Evolutionary conservation across 352 stramenopile species (phyloP).

Genomic region (Phytophthora syringae): DNA sequence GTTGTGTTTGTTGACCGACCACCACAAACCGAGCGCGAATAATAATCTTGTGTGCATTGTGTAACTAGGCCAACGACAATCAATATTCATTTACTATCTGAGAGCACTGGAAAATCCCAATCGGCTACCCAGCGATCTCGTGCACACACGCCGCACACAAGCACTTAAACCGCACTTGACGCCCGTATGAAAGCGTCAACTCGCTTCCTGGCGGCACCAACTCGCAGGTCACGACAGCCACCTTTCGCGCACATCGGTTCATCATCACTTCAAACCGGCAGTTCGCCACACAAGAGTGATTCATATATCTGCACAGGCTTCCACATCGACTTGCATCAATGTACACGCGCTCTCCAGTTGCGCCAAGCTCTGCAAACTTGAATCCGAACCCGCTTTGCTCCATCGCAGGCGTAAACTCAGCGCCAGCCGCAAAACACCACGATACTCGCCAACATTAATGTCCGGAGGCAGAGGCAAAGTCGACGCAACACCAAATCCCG

Average conservation of each 20-base stretch:
- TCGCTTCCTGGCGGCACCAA: background rate
- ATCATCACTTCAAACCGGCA: background rate
- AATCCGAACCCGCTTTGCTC: too few relatives aligned
- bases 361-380: too few relatives aligned
- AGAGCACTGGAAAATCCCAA: too few relatives aligned
- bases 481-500: background rate
- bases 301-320: background rate
- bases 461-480: slow-evolving; percentile 1
- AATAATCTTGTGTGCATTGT: too few relatives aligned
- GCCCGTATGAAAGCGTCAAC: background rate
- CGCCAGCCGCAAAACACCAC: background rate
- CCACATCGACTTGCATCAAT: too few relatives aligned
- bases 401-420: slow-evolving; percentile 2
- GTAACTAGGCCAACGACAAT: too few relatives aligned
- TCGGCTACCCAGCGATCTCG: too few relatives aligned
- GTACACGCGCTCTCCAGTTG: too few relatives aligned
- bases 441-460: slow-evolving; percentile 5
- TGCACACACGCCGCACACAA: background rate
- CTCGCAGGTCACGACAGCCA: background rate
- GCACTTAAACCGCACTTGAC: background rate
- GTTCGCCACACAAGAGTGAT: background rate
- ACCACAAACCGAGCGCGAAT: too few relatives aligned
- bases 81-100: too few relatives aligned
- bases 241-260: background rate
- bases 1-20: background rate